These are phyloP conservation scores for Gliomastix tumulicola DNA, from an alignment of 2,329 filamentous ascomycete genomes.

Conservation along the genomic window DNA sequence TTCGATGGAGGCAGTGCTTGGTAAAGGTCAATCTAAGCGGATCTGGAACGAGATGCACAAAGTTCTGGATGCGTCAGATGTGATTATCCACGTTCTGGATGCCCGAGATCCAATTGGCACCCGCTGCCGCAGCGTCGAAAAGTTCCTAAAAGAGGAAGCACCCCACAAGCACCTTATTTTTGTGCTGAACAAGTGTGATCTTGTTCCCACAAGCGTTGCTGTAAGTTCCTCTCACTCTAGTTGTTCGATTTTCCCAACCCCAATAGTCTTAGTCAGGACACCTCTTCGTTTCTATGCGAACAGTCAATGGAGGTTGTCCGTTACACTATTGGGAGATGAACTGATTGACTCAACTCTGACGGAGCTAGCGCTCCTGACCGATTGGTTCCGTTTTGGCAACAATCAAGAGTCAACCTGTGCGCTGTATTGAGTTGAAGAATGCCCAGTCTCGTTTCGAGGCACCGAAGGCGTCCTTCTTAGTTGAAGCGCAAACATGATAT, in stretches of 20 bases:
- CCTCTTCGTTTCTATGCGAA: slow-evolving; percentile 53
- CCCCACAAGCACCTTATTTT: slow-evolving; percentile 82
- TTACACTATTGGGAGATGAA: slow-evolving; percentile 99
- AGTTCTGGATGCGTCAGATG: slow-evolving; percentile 91
- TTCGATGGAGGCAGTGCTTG: slow-evolving; percentile 81
- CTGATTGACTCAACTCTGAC: slow-evolving; percentile 31
- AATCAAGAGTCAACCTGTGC: slow-evolving; percentile 72
- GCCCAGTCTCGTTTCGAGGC: slow-evolving; percentile 46
- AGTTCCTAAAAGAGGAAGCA: slow-evolving; percentile 87
- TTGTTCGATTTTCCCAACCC: slow-evolving; percentile 17
- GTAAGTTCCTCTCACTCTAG: slow-evolving; percentile 57
- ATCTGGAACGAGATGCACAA: slow-evolving; percentile 98
- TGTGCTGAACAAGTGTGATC: slow-evolving; percentile 50
- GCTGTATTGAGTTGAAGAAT: slow-evolving; percentile 95
- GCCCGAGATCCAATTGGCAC: slow-evolving; percentile 86
- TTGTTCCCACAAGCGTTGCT: slow-evolving; percentile 86
- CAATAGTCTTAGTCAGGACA: slow-evolving; percentile 82
- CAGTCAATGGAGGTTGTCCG: slow-evolving; percentile 90
- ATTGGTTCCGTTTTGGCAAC: slow-evolving; percentile 83
- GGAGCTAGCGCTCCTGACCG: slow-evolving; percentile 45
- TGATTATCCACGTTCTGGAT: slow-evolving; percentile 91
- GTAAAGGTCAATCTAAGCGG: slow-evolving; percentile 88
- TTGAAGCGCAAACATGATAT: slow-evolving; percentile 92
- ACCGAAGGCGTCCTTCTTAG: slow-evolving; percentile 90
- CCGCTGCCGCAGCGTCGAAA: slow-evolving; percentile 70